These are phyloP conservation scores for Dactylellina haptotyla DNA, from an alignment of 2,329 filamentous ascomycete genomes.

Conservation along the genomic window DNA sequence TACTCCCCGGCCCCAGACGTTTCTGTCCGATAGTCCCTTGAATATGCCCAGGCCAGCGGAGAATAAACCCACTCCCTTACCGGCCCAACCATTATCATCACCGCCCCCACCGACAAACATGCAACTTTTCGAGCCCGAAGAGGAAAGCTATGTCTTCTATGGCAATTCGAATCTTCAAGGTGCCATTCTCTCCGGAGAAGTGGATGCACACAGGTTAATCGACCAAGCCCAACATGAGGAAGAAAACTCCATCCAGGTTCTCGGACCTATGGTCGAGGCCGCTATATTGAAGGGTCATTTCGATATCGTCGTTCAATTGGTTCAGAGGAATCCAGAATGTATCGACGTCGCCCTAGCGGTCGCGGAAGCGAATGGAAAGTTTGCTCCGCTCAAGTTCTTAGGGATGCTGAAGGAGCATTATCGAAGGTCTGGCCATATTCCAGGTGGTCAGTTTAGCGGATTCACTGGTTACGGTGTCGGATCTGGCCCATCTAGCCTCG, in stretches of 20 bases:
- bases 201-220: constrained; percentile 24
- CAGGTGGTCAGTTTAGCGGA: background rate
- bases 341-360: constrained; percentile 42
- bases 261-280: constrained; percentile 25
- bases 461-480: background rate
- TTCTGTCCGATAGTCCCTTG: constrained; percentile 38
- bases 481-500: constrained; percentile 11
- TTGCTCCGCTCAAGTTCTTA: constrained; percentile 35
- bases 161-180: constrained; percentile 33
- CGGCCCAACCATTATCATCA: background rate
- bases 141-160: constrained; percentile 36
- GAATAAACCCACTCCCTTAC: constrained; percentile 20
- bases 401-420: constrained; percentile 38
- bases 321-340: constrained; percentile 38
- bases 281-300: constrained; percentile 33
- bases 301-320: constrained; percentile 42
- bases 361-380: constrained; percentile 46
- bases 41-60: constrained; percentile 45
- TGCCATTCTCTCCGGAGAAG: constrained; percentile 33
- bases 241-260: constrained; percentile 23
- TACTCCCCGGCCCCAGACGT: constrained; percentile 23
- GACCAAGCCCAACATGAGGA: constrained; percentile 33
- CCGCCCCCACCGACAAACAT: constrained; percentile 14
- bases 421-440: background rate
- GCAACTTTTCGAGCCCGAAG: constrained; percentile 27